These are phyloP conservation scores for Corylus americana DNA, from an alignment of 306 rosid species.

Conservation along the genomic window DNA sequence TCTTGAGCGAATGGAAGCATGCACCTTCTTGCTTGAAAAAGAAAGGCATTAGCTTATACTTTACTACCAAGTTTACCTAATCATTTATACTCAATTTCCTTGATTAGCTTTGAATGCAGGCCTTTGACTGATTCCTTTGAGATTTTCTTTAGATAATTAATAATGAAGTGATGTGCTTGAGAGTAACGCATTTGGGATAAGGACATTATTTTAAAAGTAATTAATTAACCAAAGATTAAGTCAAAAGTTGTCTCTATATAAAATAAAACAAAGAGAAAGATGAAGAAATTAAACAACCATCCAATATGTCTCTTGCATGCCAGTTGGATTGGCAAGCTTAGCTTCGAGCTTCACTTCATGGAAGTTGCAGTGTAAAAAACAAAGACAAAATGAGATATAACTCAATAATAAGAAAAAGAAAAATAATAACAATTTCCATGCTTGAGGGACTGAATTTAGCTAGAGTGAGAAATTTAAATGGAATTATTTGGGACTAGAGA, in stretches of 20 bases:
- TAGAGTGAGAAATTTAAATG: too few species aligned
- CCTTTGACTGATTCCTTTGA: conserved; percentile 27
- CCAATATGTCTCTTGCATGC: neutral
- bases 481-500: too few species aligned
- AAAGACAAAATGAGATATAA: too few species aligned
- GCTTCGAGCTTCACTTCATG: neutral
- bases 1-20: neutral
- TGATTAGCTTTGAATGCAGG: conserved; percentile 12
- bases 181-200: conserved; percentile 17
- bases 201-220: neutral
- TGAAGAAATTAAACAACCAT: neutral
- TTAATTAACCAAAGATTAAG: too few species aligned
- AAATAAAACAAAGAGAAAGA: neutral
- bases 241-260: conserved; percentile 9
- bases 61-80: neutral
- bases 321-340: neutral
- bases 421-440: too few species aligned
- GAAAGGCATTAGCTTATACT: conserved; percentile 9
- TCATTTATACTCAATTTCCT: conserved; percentile 15
- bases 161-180: conserved; percentile 6
- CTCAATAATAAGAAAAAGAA: too few species aligned
- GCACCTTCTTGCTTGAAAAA: conserved; percentile 6
- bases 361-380: neutral
- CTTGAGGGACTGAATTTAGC: too few species aligned
- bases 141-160: neutral